Evolutionary conservation across 495 filamentous ascomycete species (phyloP).

Genomic region (Schizothecium vesticola): DNA sequence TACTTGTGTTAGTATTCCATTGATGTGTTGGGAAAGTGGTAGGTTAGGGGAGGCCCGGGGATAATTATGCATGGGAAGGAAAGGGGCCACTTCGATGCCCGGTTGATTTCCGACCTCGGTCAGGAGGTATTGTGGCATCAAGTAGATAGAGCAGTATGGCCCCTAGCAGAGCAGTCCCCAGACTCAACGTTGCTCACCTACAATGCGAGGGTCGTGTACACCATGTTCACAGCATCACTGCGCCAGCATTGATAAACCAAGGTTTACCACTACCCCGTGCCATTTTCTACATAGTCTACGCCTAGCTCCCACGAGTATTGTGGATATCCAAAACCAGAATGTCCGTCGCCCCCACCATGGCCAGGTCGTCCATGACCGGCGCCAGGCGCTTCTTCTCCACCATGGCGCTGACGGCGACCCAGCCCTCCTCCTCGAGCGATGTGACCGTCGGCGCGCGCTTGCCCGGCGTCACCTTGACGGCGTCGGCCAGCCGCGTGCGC

Average conservation of each 20-base stretch:
- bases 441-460: conserved; percentile 92
- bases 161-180: too few relatives aligned
- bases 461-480: conserved; percentile 80
- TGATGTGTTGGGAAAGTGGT: too few relatives aligned
- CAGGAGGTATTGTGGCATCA: too few relatives aligned
- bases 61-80: too few relatives aligned
- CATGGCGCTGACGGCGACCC: conserved; percentile 93
- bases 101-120: too few relatives aligned
- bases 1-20: too few relatives aligned
- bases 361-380: conserved; percentile 84
- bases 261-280: neutral
- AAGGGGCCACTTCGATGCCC: too few relatives aligned
- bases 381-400: conserved; percentile 88
- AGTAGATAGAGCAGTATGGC: too few relatives aligned
- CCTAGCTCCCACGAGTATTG: conserved; percentile 59
- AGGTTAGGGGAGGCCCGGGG: too few relatives aligned
- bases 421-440: conserved; percentile 76
- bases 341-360: conserved; percentile 72
- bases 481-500: conserved; percentile 57
- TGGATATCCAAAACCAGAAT: conserved; percentile 83
- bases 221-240: neutral
- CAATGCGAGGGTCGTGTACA: neutral
- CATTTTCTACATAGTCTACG: neutral
- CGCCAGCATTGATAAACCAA: too few relatives aligned
- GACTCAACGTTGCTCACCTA: too few relatives aligned